phyloP scores from a whole-genome alignment of 225 moss, liverwort and hornwort species.

The Ulota crispa region DNA sequence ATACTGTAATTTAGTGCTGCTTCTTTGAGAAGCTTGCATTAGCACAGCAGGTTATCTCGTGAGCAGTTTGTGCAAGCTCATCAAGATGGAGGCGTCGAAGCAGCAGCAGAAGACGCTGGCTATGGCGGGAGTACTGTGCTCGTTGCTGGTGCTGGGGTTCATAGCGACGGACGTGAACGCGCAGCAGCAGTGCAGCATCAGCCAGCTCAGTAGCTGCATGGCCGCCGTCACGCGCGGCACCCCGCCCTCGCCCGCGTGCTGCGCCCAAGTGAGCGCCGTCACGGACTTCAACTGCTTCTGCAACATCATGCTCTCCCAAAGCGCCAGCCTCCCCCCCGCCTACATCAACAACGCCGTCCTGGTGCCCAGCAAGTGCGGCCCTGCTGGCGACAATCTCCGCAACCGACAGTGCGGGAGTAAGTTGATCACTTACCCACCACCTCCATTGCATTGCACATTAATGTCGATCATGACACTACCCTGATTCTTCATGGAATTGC shows the following conservation, averaged over 20 bases:
- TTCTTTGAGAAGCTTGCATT: too few relatives aligned
- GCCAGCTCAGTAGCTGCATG: conserved; percentile 23
- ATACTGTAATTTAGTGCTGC: too few relatives aligned
- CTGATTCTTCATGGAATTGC: too few relatives aligned
- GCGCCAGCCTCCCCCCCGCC: background rate
- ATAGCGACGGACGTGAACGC: background rate
- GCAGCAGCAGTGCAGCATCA: conserved; percentile 14
- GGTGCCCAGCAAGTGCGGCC: conserved; percentile 16
- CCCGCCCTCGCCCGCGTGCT: conserved; percentile 10
- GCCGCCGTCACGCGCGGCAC: background rate
- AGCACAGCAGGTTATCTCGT: too few relatives aligned
- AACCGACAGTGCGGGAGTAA: background rate
- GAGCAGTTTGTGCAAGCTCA: background rate
- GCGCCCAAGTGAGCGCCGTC: conserved; percentile 2
- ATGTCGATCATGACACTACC: background rate
- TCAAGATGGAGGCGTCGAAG: background rate
- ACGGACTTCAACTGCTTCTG: conserved; percentile 37
- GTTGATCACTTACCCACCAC: background rate
- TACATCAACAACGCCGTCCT: conserved; percentile 22
- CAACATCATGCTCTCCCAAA: conserved; percentile 22
- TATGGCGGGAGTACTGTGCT: background rate
- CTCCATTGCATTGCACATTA: background rate
- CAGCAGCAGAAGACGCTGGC: background rate
- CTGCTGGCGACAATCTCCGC: background rate
- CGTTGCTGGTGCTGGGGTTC: conserved; percentile 2